Evolutionary conservation across 2,329 filamentous ascomycete species (phyloP), one percentile per base, ranked within the genome.

Genomic region (Colletotrichum paranaense): DNA sequence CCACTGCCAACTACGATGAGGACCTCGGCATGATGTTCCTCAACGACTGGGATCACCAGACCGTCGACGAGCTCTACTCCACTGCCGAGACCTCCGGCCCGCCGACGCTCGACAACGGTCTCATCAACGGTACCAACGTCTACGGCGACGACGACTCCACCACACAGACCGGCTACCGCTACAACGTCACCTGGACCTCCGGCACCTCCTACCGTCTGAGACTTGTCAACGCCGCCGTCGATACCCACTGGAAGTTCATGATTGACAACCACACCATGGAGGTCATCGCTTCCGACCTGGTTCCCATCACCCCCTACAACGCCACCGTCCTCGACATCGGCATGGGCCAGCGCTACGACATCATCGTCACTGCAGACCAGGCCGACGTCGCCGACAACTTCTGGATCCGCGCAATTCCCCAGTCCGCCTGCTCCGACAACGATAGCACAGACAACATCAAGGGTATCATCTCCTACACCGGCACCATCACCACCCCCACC

Each of bases 1-100:
- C 86, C 0, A 87, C 87, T 2, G 83, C 86, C 16, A 85, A 90
- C 76, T 92, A 92, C 76, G 91, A 94, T 73, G 84, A 88, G 62
- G 92, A 94, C 76, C 82, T 92, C 0, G 92, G 92, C 3, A 81
- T 86, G 12, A 76, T 93, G 1, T 84, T 91, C 30, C 78, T 93
- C 6, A 88, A 86, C 19, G 91, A 92, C 76, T 92, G 90, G 88
- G 86, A 86, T 75, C 87, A 89, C 73, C 69, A 74, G 9, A 85
- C 84, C 0, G 81, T 83, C 2, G 84, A 85, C 64, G 75, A 83
- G 63, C 77, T 86, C 1, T 82, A 80, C 53, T 53, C 67, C 4
- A 3, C 60, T 11, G 80, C 79, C 32, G 74, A 80, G 72, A 75
- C 72, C 12, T 63, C 16, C 38, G 81, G 80, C 4, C 83, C 84